phyloP scores from a whole-genome alignment of 2,329 filamentous ascomycete species.

The Colletotrichum karsti region DNA sequence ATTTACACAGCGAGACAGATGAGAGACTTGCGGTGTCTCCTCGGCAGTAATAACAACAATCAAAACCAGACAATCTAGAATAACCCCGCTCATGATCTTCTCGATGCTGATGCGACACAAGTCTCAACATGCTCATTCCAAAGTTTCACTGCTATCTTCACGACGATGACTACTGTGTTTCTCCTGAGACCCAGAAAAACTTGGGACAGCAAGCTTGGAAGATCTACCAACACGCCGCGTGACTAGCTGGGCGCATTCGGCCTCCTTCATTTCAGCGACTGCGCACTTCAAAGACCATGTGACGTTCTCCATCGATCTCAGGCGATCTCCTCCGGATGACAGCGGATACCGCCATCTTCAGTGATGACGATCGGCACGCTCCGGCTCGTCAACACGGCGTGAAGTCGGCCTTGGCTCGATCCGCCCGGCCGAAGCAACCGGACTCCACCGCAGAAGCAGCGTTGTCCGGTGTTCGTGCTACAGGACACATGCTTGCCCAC shows the following conservation, averaged over 20 bases:
- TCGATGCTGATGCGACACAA: no score
- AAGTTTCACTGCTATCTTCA: no score
- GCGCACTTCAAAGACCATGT: not conserved
- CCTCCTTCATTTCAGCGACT: not conserved
- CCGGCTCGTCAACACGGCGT: constrained; percentile 15
- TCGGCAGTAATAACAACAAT: no score
- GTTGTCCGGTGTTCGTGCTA: not conserved
- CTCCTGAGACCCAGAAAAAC: not conserved
- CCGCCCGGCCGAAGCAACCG: constrained; percentile 15
- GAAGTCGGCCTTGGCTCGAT: constrained; percentile 20
- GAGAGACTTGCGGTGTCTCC: no score
- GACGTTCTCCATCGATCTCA: not conserved
- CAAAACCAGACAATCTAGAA: no score
- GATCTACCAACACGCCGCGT: not conserved
- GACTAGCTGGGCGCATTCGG: not conserved
- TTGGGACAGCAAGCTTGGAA: no score
- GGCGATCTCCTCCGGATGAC: not conserved
- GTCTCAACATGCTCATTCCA: no score
- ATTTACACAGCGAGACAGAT: no score
- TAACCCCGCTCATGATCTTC: no score
- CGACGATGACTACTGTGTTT: no score
- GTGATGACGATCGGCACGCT: constrained; percentile 26
- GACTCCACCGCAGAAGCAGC: not conserved
- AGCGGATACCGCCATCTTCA: not conserved
- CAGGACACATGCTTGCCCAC: constrained; percentile 3